Percentiles rank a stretch among this genome's conserved stretches.
Evolutionary conservation across 169 alveolate species (phyloP).

Genomic region (Eimeria maxima): DNA sequence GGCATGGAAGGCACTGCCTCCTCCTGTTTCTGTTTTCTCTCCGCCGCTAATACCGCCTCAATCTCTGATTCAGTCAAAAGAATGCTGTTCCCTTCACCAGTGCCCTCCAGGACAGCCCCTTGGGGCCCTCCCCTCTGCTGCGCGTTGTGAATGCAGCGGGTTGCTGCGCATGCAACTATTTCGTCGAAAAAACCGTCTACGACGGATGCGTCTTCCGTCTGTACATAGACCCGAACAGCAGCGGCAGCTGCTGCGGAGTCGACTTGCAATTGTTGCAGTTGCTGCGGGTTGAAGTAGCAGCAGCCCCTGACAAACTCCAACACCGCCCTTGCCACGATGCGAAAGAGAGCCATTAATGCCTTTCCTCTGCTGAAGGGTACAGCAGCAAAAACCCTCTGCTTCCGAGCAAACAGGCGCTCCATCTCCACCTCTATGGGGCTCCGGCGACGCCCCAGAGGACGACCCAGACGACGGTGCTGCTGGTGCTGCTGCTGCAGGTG

Average conservation of each 20-base stretch:
- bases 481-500: constrained; percentile 30
- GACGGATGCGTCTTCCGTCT: constrained; percentile 84
- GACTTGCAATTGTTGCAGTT: neutral
- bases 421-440: constrained; percentile 74
- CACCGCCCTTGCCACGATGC: constrained; percentile 81
- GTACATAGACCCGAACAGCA: constrained; percentile 42
- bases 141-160: neutral
- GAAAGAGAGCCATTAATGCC: constrained; percentile 81
- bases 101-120: neutral
- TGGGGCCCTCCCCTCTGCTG: neutral
- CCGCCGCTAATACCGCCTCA: too few relatives aligned
- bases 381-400: constrained; percentile 45
- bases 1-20: neutral
- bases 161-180: constrained; percentile 77
- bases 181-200: constrained; percentile 85
- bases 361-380: constrained; percentile 82
- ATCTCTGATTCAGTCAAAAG: neutral
- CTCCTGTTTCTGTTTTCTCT: neutral
- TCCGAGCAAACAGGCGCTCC: constrained; percentile 81
- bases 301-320: constrained; percentile 79
- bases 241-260: neutral
- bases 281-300: constrained; percentile 48
- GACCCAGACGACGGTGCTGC: constrained; percentile 71
- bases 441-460: constrained; percentile 75
- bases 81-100: neutral